These are phyloP conservation scores for Guillardia theta DNA, from an alignment of 78 protist genomes.

Conservation along the genomic window DNA sequence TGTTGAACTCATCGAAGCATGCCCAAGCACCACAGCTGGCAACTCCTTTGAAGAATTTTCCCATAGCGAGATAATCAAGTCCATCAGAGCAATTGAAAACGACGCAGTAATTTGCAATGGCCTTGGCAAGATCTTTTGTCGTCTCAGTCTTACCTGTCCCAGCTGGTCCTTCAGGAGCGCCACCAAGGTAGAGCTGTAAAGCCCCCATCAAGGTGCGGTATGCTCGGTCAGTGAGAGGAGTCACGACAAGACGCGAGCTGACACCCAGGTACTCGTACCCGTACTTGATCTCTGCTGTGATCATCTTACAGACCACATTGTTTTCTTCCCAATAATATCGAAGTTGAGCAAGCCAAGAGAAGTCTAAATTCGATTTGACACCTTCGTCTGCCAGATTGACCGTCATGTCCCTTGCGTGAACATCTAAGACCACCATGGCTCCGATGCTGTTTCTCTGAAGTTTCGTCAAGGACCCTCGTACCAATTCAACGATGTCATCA, in stretches of 20 bases:
- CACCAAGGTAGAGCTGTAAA: slow-evolving; percentile 53
- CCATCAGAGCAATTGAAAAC: slow-evolving; percentile 91
- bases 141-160: slow-evolving; percentile 98
- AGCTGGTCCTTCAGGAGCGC: slow-evolving; percentile 94
- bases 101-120: slow-evolving; percentile 73
- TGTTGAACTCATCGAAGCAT: slow-evolving; percentile 90
- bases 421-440: slow-evolving; percentile 75
- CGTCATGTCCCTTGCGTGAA: slow-evolving; percentile 80
- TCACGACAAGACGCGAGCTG: slow-evolving; percentile 84
- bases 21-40: slow-evolving; percentile 91
- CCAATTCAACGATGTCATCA: slow-evolving; percentile 46
- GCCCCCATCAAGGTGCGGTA: slow-evolving; percentile 79
- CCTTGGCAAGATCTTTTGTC: slow-evolving; percentile 90
- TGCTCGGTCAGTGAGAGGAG: slow-evolving; percentile 91
- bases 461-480: slow-evolving; percentile 50
- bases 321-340: slow-evolving; percentile 55
- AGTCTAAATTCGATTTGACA: slow-evolving; percentile 42
- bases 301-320: slow-evolving; percentile 42
- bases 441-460: slow-evolving; percentile 50
- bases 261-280: slow-evolving; percentile 92
- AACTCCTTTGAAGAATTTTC: slow-evolving; percentile 73
- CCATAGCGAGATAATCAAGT: slow-evolving; percentile 81
- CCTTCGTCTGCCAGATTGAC: slow-evolving; percentile 43
- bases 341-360: slow-evolving; percentile 76
- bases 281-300: slow-evolving; percentile 63